Percentiles rank a stretch among this genome's conserved stretches.
Conservation (phyloP, 148 eudicot genomes). For the Chenopodium formosanum region DNA sequence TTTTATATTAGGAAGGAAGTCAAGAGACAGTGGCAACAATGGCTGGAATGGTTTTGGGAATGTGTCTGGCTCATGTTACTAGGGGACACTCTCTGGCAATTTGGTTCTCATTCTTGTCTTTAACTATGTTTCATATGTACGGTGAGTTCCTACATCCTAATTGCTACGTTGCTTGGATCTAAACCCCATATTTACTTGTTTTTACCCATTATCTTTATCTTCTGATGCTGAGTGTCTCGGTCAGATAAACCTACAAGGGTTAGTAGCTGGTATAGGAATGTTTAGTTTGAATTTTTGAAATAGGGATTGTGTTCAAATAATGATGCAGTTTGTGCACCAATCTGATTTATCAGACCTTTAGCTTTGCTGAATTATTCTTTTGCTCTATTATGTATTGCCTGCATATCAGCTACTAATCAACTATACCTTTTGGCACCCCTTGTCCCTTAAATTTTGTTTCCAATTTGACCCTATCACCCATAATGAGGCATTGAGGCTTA, state of each 20-base stretch:
- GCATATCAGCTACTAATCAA: background rate
- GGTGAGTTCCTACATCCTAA: constrained; percentile 54
- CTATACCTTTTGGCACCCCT: background rate
- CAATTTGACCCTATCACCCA: background rate
- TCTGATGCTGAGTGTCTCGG: background rate
- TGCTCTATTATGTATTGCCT: background rate
- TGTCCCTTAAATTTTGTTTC: background rate
- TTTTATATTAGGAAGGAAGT: constrained; percentile 81
- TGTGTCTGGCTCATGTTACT: constrained; percentile 84
- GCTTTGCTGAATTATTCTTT: background rate
- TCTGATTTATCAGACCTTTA: background rate
- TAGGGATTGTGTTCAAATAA: background rate
- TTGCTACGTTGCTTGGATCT: background rate
- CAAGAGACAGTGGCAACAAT: constrained; percentile 98
- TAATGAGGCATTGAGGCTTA: background rate
- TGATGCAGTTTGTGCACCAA: background rate
- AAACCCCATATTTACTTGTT: background rate
- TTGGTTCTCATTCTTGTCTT: constrained; percentile 84
- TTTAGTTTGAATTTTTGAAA: constrained; percentile 6
- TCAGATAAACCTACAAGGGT: background rate
- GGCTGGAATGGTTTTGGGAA: constrained; percentile 96
- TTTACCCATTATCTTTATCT: background rate
- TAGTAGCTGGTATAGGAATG: background rate
- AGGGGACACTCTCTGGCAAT: constrained; percentile 71
- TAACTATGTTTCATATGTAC: constrained; percentile 90